Base-by-base conservation (phyloP, 208 protist species). In the Crithidia bombi region DNA sequence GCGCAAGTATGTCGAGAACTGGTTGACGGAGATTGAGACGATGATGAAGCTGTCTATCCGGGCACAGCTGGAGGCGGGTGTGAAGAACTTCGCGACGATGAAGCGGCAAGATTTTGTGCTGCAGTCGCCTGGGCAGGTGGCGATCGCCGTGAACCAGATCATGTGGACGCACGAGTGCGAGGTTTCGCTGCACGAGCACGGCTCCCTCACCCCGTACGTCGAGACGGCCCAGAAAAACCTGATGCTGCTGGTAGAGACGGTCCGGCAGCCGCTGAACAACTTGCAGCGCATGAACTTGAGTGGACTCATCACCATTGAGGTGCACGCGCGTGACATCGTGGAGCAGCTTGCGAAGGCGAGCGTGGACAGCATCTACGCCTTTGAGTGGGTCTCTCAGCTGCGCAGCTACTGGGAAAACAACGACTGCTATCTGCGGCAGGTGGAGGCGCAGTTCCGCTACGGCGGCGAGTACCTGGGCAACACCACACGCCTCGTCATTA, bases 401-500 rank as follows among this genome's bases (percentile, higher is more conserved):
- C 91, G 97, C 32, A 98, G 95, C 52, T 98, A 99, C 85, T 99
- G 97, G 96, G 94, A 98, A 68, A 89, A 91, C 73, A 90, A 94
- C 61, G 94, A 98, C 67, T 96, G 81, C 76, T 95, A 81, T 64
- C 69, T 93, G 49, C 86, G 89, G 12, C 94, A 98, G 81, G 93
- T 98, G 11, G 95, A 98, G 76, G 88, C 93, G 41, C 83, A 92
- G 77, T 97, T 98, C 84, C 81, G 81, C 49, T 99, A 98, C 78
- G 97, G 97, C 67, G 94, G 94, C 65, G 96, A 98, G 79, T 99
- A 99, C 73, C 87, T 99, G 43, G 98, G 98, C 54, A 99, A 98
- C 92, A 98, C 91, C 6, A 93, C 96, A 11, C 95, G 97, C 57
- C 92, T 99, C 28, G 97, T 99, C 63, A 97, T 99, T 64, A 99